These are phyloP conservation scores for Chrysoporthe puriensis DNA, from an alignment of 2,329 filamentous ascomycete species.

Conservation along the genomic window DNA sequence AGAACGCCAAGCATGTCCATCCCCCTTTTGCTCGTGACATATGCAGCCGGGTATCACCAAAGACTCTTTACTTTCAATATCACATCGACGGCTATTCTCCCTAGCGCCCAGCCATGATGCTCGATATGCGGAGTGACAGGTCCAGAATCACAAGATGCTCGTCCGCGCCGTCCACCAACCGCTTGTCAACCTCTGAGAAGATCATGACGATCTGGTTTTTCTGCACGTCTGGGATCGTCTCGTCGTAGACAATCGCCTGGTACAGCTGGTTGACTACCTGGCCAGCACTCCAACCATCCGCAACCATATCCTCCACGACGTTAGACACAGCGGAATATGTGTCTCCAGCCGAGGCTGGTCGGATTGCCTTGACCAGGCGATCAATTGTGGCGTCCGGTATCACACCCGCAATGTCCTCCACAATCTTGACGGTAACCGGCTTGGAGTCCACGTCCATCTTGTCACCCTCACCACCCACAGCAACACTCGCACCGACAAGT, in stretches of 20 bases:
- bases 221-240: slow-evolving; percentile 78
- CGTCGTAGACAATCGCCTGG: slow-evolving; percentile 79
- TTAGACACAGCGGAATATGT: slow-evolving; percentile 76
- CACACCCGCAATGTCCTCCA: slow-evolving; percentile 96
- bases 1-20: slow-evolving; percentile 32
- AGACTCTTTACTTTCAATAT: not conserved
- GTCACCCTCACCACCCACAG: slow-evolving; percentile 49
- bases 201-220: slow-evolving; percentile 89
- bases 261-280: slow-evolving; percentile 84
- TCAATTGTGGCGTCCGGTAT: slow-evolving; percentile 79
- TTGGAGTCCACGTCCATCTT: slow-evolving; percentile 65
- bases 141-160: slow-evolving; percentile 93
- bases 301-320: slow-evolving; percentile 87
- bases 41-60: slow-evolving; percentile 9
- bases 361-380: slow-evolving; percentile 72
- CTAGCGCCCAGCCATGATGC: slow-evolving; percentile 61
- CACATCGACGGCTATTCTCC: not conserved
- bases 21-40: not conserved
- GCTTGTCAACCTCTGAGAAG: slow-evolving; percentile 94
- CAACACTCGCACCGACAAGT: slow-evolving; percentile 71
- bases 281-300: slow-evolving; percentile 94
- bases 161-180: slow-evolving; percentile 90
- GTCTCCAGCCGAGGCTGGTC: slow-evolving; percentile 65
- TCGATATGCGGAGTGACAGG: slow-evolving; percentile 78
- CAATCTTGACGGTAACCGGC: slow-evolving; percentile 72